Evolutionary conservation across 768 basidiomycete species (phyloP).

Genomic region (Mycena vulgaris): DNA sequence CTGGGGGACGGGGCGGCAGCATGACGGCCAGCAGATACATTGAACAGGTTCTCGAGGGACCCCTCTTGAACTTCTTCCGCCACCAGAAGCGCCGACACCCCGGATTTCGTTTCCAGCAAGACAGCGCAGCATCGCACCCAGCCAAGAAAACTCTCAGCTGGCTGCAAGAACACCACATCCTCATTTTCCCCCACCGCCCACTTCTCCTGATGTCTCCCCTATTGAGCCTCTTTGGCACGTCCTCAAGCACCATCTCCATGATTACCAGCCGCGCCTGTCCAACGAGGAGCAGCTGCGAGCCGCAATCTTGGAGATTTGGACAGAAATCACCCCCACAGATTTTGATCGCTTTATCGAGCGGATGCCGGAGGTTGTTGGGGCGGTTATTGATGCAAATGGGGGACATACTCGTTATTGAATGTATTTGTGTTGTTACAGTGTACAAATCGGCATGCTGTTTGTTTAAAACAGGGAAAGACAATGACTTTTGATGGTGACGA

Average conservation of each 20-base stretch:
- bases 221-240: slow-evolving; percentile 27
- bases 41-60: too few species aligned
- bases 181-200: slow-evolving; percentile 21
- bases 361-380: slow-evolving; percentile 35
- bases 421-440: too few species aligned
- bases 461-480: too few species aligned
- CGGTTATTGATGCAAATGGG: too few species aligned
- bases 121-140: slow-evolving; percentile 25
- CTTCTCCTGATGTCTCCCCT: too few species aligned
- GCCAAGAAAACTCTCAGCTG: slow-evolving; percentile 11
- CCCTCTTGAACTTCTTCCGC: slow-evolving; percentile 20
- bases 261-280: neutral
- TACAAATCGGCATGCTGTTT: too few species aligned
- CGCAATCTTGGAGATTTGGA: slow-evolving; percentile 21
- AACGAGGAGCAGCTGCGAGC: slow-evolving; percentile 2
- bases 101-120: too few species aligned
- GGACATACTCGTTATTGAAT: too few species aligned
- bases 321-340: slow-evolving; percentile 24
- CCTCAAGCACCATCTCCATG: slow-evolving; percentile 14
- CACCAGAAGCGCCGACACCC: slow-evolving; percentile 10
- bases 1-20: slow-evolving; percentile 33
- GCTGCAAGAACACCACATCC: slow-evolving; percentile 8
- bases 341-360: slow-evolving; percentile 35
- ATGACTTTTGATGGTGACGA: too few species aligned
- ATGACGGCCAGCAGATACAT: slow-evolving; percentile 29